These are phyloP conservation scores for Stenocarpella maydis DNA, from an alignment of 2,329 filamentous ascomycete species.

Conservation along the genomic window DNA sequence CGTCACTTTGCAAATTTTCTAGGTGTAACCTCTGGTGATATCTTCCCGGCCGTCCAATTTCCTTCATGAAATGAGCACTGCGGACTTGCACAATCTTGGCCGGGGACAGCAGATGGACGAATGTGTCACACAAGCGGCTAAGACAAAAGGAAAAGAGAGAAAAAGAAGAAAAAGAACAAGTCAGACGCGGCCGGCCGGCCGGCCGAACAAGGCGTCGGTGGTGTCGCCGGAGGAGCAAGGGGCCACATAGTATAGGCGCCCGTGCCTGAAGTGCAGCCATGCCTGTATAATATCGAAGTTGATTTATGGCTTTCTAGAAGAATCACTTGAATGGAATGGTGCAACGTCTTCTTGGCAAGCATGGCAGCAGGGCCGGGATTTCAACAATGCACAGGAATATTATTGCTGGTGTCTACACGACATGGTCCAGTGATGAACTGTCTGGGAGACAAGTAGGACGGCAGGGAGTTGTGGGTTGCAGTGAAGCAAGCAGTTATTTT, in stretches of 20 bases:
- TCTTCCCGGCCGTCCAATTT: slow-evolving; percentile 35
- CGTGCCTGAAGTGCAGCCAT: slow-evolving; percentile 10
- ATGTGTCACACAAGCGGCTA: slow-evolving; percentile 15
- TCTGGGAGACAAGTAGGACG: not conserved
- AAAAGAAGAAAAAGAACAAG: not conserved
- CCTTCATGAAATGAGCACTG: slow-evolving; percentile 32
- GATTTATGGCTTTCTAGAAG: not conserved
- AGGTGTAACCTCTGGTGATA: slow-evolving; percentile 33
- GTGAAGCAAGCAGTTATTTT: slow-evolving; percentile 22
- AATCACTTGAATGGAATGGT: not conserved
- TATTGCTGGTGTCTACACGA: not conserved
- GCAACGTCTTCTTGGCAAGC: slow-evolving; percentile 19
- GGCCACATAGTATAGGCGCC: not conserved
- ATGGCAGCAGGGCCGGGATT: not conserved
- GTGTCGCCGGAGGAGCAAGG: slow-evolving; percentile 4
- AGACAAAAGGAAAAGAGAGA: not conserved
- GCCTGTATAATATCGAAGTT: not conserved
- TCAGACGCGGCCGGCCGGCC: slow-evolving; percentile 2
- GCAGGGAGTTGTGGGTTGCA: slow-evolving; percentile 7
- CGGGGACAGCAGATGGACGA: slow-evolving; percentile 6
- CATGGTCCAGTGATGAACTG: not conserved
- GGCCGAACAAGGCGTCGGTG: not conserved
- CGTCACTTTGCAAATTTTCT: slow-evolving; percentile 27
- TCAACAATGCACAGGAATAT: not conserved
- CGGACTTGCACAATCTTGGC: slow-evolving; percentile 10